phyloP scores from a whole-genome alignment of 1,284 basidiomycete genomes.

The Ustilago crameri region DNA sequence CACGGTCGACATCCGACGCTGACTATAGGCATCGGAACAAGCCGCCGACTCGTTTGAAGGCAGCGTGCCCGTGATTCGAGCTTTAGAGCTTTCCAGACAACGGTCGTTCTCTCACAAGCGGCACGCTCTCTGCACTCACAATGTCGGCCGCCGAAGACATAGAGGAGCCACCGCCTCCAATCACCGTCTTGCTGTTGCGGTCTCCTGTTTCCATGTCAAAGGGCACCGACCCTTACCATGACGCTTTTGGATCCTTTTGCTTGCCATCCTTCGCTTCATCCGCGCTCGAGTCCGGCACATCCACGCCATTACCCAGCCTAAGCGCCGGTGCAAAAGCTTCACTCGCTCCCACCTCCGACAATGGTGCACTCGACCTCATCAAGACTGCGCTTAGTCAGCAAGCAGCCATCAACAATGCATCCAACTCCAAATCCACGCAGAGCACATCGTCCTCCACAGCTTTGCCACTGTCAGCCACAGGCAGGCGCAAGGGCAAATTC shows the following conservation, averaged over 20 bases:
- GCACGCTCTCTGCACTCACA: neutral
- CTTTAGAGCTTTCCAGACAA: too few species aligned
- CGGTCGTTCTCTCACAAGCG: too few species aligned
- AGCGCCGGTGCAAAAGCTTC: slow-evolving; percentile 13
- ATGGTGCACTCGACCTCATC: slow-evolving; percentile 35
- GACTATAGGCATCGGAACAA: neutral
- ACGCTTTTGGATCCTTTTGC: slow-evolving; percentile 65
- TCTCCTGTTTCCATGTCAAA: slow-evolving; percentile 60
- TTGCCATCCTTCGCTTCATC: slow-evolving; percentile 61
- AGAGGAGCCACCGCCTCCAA: slow-evolving; percentile 43
- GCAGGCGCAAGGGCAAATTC: slow-evolving; percentile 54
- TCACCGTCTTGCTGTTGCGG: slow-evolving; percentile 59
- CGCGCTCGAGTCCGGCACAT: slow-evolving; percentile 62
- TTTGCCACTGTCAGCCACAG: slow-evolving; percentile 29
- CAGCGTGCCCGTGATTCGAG: too few species aligned
- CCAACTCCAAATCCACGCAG: slow-evolving; percentile 1
- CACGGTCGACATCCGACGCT: slow-evolving; percentile 1
- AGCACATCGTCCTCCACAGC: slow-evolving; percentile 10
- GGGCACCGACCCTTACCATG: slow-evolving; percentile 67
- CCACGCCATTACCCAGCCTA: slow-evolving; percentile 55
- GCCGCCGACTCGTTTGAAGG: neutral
- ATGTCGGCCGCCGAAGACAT: slow-evolving; percentile 40
- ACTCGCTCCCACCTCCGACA: slow-evolving; percentile 19
- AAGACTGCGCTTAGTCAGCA: slow-evolving; percentile 30
- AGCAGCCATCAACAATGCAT: slow-evolving; percentile 14